Base-by-base conservation (phyloP, 441 rosid genomes). In the Adansonia grandidieri region DNA sequence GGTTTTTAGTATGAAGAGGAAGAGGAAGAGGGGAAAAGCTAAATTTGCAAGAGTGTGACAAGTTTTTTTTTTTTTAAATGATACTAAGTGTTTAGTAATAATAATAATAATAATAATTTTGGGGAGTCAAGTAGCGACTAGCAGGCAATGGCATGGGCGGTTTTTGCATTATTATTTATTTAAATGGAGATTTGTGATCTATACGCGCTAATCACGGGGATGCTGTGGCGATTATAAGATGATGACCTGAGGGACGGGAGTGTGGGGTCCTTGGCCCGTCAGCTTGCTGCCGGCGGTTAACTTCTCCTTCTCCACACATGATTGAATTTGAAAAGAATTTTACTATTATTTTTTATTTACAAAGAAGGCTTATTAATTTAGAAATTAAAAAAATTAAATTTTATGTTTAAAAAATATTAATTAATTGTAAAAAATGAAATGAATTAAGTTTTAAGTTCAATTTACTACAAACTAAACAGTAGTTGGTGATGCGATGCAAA, bases 131-230 rank as follows among this genome's bases (percentile, higher is more conserved):
- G 78, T 40, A 71, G 76, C 77, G 40, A 37, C 40, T 37, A 4
- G 40, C 40, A 37, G 4, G 40, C 5, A 37, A 76, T 45, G 47
- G 67, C 83, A 47, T 19, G 48, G 44, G 78, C 69, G 13, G 10
- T 50, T 22, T 20, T 22, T 14, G 6, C 53, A 28, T 37, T 37
- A 53, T 53, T 53, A 13, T 53, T 37, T 71, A 17, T 9, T 32
- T 37, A n/a, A 50, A 44, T 65, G 48, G 19, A 42, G n/a, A 71
- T 37, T 77, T 71, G 24, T 24, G 44, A 44, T 19, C 2, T 17
- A 10, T 70, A 72, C 83, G 83, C 77, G 80, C 74, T 64, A 72
- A 62, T 80, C 68, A 51, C 57, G 74, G 73, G 14, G 54, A 60
- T 40, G 71, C 13, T 2, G 9, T 28, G 74, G 20, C 20, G 13